Conservation (phyloP, 2,329 filamentous ascomycete genomes). For the Calonectria multiphialidica region DNA sequence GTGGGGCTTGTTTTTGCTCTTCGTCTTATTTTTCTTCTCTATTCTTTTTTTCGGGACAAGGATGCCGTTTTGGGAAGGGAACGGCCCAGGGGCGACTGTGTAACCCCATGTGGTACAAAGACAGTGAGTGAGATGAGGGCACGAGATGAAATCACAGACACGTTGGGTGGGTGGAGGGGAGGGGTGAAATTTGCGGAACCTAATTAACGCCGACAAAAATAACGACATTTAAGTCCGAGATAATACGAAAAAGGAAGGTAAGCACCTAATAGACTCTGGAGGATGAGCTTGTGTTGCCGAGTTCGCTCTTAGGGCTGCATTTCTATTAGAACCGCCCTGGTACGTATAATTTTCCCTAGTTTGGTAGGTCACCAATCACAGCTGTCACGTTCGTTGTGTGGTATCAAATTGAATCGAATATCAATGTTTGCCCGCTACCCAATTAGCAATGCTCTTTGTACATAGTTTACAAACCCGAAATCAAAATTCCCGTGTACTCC, state of each 20-base stretch:
- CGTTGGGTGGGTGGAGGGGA: neutral
- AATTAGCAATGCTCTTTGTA: neutral
- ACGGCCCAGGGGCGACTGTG: neutral
- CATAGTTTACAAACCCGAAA: neutral
- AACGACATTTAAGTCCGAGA: neutral
- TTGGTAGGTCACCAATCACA: neutral
- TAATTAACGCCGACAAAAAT: neutral
- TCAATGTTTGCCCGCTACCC: neutral
- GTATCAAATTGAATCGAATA: neutral
- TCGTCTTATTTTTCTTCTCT: neutral
- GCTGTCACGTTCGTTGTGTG: neutral
- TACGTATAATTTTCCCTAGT: neutral
- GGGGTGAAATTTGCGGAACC: neutral
- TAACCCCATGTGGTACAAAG: neutral
- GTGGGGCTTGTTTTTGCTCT: neutral
- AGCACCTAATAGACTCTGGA: neutral
- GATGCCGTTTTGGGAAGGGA: neutral
- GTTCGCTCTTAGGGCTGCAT: neutral
- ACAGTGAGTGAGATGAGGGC: neutral
- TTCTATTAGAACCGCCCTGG: neutral
- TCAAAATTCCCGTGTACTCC: slow-evolving; percentile 1
- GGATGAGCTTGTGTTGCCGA: neutral
- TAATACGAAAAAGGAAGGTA: neutral
- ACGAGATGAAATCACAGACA: neutral
- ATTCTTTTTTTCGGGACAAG: neutral